phyloP scores from a whole-genome alignment of 805 yeast genomes.

The Dipodascus albidus region DNA sequence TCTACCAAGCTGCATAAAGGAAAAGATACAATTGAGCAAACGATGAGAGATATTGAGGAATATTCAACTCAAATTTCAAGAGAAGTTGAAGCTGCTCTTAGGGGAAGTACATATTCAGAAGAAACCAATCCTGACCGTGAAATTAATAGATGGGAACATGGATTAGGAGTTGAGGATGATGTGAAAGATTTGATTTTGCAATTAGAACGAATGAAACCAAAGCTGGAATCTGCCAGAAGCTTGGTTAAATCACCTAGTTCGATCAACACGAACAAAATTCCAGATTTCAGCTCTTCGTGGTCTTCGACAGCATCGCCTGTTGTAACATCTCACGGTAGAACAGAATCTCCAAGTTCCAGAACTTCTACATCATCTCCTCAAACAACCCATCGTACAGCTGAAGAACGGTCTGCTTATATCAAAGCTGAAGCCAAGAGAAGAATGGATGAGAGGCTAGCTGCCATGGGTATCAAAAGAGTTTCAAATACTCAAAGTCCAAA shows the following conservation, averaged over 20 bases:
- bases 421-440: slow-evolving; percentile 72
- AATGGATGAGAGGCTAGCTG: slow-evolving; percentile 79
- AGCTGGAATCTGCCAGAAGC: background rate
- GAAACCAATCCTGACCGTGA: background rate
- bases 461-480: slow-evolving; percentile 46
- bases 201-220: slow-evolving; percentile 22
- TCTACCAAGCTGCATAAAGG: slow-evolving; percentile 57
- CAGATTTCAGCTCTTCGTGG: background rate
- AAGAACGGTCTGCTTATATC: slow-evolving; percentile 52
- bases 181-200: slow-evolving; percentile 52
- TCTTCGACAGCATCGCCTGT: slow-evolving; percentile 4
- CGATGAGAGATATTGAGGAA: slow-evolving; percentile 39
- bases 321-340: slow-evolving; percentile 7
- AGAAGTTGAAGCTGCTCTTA: slow-evolving; percentile 29
- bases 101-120: slow-evolving; percentile 29
- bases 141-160: slow-evolving; percentile 58
- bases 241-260: background rate
- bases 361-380: slow-evolving; percentile 36
- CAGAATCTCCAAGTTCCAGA: slow-evolving; percentile 9
- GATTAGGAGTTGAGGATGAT: slow-evolving; percentile 60
- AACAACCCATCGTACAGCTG: background rate
- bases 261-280: background rate
- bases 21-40: slow-evolving; percentile 53
- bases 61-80: slow-evolving; percentile 29
- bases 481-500: slow-evolving; percentile 13